Conservation (phyloP, 768 basidiomycete genomes). For the Lentinula boryana region DNA sequence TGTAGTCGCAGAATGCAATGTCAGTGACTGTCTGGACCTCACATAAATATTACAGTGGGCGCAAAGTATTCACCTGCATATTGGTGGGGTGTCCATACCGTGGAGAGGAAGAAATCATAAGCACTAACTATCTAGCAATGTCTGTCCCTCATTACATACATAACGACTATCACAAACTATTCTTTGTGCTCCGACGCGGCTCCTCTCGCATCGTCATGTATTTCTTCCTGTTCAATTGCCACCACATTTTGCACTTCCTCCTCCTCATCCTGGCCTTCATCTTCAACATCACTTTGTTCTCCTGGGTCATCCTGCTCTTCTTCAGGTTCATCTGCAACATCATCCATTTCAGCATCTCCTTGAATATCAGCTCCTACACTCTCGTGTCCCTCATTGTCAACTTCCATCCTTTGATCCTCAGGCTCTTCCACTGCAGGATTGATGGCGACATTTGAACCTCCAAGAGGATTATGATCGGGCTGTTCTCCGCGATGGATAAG, state of each 20-base stretch:
- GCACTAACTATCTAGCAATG: too few relatives aligned
- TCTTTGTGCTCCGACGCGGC: neutral
- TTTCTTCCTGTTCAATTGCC: conserved; percentile 38
- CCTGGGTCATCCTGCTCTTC: conserved; percentile 11
- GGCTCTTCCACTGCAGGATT: conserved; percentile 21
- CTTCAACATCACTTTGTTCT: conserved; percentile 25
- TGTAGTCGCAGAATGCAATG: too few relatives aligned
- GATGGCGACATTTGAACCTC: conserved; percentile 22
- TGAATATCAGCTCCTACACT: conserved; percentile 26
- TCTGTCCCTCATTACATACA: too few relatives aligned
- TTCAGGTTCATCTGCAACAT: conserved; percentile 24
- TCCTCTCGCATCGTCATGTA: conserved; percentile 25
- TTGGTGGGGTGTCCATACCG: too few relatives aligned
- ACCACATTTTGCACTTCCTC: conserved; percentile 34
- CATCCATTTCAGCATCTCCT: conserved; percentile 19
- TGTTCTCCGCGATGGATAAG: conserved; percentile 8
- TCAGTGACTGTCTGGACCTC: too few relatives aligned
- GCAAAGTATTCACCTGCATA: too few relatives aligned
- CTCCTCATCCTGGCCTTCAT: conserved; percentile 25
- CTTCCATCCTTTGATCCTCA: conserved; percentile 18
- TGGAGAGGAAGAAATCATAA: too few relatives aligned
- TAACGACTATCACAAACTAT: neutral
- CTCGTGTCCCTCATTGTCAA: conserved; percentile 15
- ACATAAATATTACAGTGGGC: too few relatives aligned
- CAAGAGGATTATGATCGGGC: neutral